Base-by-base conservation (phyloP, 2,329 filamentous ascomycete species). In the Fusarium sp. region DNA sequence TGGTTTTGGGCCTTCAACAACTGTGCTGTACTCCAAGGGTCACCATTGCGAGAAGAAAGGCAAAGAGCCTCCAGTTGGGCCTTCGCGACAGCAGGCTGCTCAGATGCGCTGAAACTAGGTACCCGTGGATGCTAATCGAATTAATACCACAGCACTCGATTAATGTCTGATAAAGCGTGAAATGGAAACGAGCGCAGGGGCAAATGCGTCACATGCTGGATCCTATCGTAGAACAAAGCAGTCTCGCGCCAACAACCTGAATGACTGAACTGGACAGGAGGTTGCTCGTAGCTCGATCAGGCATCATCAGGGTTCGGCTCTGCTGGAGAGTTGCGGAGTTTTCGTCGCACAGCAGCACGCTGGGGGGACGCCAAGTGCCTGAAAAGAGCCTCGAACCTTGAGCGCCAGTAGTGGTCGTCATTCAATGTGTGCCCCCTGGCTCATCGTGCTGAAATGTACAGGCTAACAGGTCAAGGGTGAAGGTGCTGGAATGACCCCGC, bases 401-500 rank as follows among this genome's bases (percentile, higher is more conserved):
- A 54, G 62, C 47, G 22, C 43, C 54, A 44, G 55, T 55, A 51
- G 58, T 65, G 63, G 58, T 62, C 67, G 63, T 71, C 67, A 70
- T 63, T 67, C 57, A 55, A 40, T 70, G 51, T 62, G 59, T 62
- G 59, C 56, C 65, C 67, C 69, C 53, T 49, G 61, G 58, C 53
- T 27, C 44, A 60, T 61, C 74, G 74, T 75, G 71, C 74, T 75
- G 72, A 75, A 65, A 75, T 75, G 55, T 75, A 75, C 74, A 72
- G 66, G 63, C 41, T 67, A 63, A 73, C 74, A 72, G 65, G 63
- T 43, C 69, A 63, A 73, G 72, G 67, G 74, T 55, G 74, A 74
- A 75, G 72, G 72, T 71, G 69, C 72, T 70, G 65, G 74, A 76
- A 74, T 75, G 74, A 73, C 74, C 72, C 74, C 74, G 73, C 73